A percentile compares a stretch with the other conserved stretches of the same genome.
Conservation (phyloP, 345 rosid genomes). For the Linum tenue region DNA sequence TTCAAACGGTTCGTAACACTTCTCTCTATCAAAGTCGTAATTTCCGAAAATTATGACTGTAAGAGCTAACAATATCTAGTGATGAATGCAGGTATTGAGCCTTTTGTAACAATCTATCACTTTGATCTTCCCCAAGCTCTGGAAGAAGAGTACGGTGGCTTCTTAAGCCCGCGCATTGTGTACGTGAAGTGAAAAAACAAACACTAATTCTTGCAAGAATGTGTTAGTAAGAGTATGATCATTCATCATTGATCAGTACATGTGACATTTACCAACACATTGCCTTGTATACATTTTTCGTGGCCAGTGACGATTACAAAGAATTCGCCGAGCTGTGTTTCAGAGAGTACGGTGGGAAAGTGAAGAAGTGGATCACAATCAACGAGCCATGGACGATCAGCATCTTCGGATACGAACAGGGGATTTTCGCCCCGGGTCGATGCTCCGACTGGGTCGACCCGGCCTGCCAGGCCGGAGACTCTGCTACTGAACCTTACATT, state of each 20-base stretch:
- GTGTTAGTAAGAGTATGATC: no score
- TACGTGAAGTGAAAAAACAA: not conserved
- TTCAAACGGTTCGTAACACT: no score
- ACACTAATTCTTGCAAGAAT: no score
- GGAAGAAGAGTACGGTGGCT: not conserved
- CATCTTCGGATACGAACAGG: not conserved
- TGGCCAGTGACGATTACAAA: conserved; percentile 5
- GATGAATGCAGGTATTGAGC: conserved; percentile 13
- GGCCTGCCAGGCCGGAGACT: conserved; percentile 3
- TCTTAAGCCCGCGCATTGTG: not conserved
- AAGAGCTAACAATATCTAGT: no score
- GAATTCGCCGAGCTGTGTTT: conserved; percentile 10
- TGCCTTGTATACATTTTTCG: not conserved
- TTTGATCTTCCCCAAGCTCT: not conserved
- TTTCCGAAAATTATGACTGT: conserved; percentile 14
- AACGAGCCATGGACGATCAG: not conserved
- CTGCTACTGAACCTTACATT: conserved; percentile 8
- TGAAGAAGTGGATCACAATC: conserved; percentile 6
- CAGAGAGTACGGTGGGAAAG: conserved; percentile 1
- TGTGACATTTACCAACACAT: no score
- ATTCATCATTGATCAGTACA: not conserved
- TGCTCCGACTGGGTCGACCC: not conserved
- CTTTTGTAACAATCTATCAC: conserved; percentile 4
- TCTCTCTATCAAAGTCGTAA: no score
- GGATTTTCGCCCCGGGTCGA: conserved; percentile 2